These are phyloP conservation scores for Syzygium grande DNA, from an alignment of 345 rosid species.

Conservation along the genomic window DNA sequence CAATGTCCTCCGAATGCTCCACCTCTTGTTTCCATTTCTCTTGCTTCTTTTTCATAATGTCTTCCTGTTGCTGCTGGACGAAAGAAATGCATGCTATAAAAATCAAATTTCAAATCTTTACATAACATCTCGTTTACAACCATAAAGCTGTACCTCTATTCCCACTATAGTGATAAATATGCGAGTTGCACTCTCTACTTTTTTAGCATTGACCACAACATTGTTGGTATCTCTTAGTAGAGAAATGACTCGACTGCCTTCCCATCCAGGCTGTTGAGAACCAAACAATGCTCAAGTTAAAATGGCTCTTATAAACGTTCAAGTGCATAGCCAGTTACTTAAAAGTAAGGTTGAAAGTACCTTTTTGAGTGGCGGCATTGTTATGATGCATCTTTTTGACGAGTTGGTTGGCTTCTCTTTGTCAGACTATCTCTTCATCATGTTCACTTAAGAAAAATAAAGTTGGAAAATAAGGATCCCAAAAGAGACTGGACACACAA, in stretches of 20 bases:
- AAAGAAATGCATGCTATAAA: background rate
- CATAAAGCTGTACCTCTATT: background rate
- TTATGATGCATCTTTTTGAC: background rate
- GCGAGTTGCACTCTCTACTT: background rate
- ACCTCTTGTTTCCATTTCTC: background rate
- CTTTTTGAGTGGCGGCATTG: background rate
- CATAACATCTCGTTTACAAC: background rate
- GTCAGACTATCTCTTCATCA: background rate
- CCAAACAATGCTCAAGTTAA: background rate
- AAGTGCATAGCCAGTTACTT: accelerated
- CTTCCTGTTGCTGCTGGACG: accelerated
- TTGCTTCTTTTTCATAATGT: background rate
- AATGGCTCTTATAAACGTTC: background rate
- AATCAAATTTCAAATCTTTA: background rate
- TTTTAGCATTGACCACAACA: background rate
- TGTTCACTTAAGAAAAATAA: background rate
- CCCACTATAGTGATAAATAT: accelerated
- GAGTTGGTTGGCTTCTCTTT: too few relatives aligned
- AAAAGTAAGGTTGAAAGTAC: background rate
- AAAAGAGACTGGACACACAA: accelerated
- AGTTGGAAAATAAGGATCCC: background rate
- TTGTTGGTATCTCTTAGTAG: background rate
- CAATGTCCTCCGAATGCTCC: background rate
- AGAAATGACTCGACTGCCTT: too few relatives aligned
- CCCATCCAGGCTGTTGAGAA: background rate